Evolutionary conservation across 2,329 filamentous ascomycete species (phyloP), one percentile per base, ranked within the genome.

Genomic region (Scytalidium sp.): DNA sequence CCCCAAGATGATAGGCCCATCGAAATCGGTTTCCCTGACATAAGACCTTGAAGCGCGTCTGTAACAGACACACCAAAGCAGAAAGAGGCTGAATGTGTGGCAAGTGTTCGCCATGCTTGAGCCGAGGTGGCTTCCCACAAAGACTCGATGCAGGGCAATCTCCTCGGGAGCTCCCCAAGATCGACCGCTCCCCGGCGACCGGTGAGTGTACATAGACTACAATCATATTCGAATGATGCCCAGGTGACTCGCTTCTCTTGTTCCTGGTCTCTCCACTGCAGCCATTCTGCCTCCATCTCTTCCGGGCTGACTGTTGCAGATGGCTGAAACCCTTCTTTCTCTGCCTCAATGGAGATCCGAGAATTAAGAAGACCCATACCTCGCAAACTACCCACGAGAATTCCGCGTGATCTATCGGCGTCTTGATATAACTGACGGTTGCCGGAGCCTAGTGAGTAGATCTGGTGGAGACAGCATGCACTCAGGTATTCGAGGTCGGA

Each of bases 161-260:
- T 56, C 2, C 51, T 27, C 1, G 64, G 64, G 19, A 67, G 53
- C 51, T 66, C 60, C 19, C 57, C 58, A 9, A 67, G 49, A 41
- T 64, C 61, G 3, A 67, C 60, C 3, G 59, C 59, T 15, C 60
- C 60, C 2, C 62, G 62, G 1, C 61, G 57, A 32, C 56, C 59
- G 1, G 62, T 66, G 19, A 67, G 52, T 3, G 64, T 64, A 36
- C 57, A 63, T 3, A 65, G 46, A n/a, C 58, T 65, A 51, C 63
- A 67, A 50, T 67, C 64, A 27, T 64, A 65, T 41, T 67, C 64
- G 25, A 67, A 67, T 7, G 61, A 59, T 15, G 64, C 56, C 64
- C 64, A 67, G 1, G 60, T 59, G 6, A 58, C 52, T 11, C 64
- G 55, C 21, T 51, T 55, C 19, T 58, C 60, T 17, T 53, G 54